Evolutionary conservation across 805 yeast species (phyloP), one percentile per base, ranked within the genome.

Genomic region (Wickerhamomyces bisporus): DNA sequence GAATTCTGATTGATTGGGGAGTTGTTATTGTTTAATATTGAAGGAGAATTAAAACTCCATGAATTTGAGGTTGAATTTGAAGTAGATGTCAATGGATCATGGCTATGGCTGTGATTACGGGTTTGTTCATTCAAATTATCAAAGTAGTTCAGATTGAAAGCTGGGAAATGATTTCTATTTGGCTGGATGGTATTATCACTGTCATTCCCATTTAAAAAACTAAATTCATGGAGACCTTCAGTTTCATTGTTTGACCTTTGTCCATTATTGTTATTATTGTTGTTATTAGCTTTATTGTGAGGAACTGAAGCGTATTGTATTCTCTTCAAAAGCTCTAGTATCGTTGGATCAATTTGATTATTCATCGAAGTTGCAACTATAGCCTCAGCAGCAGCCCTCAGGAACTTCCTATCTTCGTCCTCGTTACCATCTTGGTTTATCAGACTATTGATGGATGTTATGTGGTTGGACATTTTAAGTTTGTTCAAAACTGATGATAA

Each of bases 361-460:
- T 62, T 59, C 43, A 68, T 67, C 3, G 73, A 68, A 0, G 77
- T 71, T 19, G 77, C 76, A 11, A 72, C 77, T 14, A 73, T 61
- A 3, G 81, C 84, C 49, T 79, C 82, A 41, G 75, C 73, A 3
- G 86, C 86, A 15, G 79, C 66, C 32, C 73, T 62, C 27, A 79
- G 61, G 49, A 79, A 79, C 36, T 68, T 64, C 30, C 71, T 63
- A 50, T 79, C 85, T 50, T 75, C 82, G 27, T 61, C 60, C 19
- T 53, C 52, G 19, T 23, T 23, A 17, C 9, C n/a, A 8, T 37
- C 30, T 23, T 33, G 36, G 25, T 39, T 39, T 20, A 39, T 35
- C 24, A 39, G 26, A 29, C 30, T 32, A 16, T 35, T 39, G 17
- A 39, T 39, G 13, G 42, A 39, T 6, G 36, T 23, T 24, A 32